A percentile compares a stretch with the other conserved stretches of the same genome.
Evolutionary conservation across 768 basidiomycete species (phyloP).

Genomic region (Candolleomyces aberdarensis): DNA sequence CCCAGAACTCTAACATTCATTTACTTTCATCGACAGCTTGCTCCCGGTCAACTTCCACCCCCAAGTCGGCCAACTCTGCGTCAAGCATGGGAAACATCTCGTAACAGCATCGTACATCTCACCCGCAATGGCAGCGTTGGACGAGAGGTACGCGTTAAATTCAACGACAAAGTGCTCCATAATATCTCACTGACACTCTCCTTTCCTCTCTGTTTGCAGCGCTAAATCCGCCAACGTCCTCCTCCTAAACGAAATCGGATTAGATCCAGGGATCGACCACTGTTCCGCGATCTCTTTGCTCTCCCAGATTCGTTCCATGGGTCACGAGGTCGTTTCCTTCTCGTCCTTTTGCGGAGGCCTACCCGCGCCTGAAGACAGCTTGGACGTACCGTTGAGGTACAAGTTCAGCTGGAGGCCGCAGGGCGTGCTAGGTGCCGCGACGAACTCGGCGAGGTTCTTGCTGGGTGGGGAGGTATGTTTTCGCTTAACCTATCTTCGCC

Average conservation of each 20-base stretch:
- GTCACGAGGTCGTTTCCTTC: constrained; percentile 65
- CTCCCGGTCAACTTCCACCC: constrained; percentile 77
- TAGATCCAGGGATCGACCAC: constrained; percentile 90
- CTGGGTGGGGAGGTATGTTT: constrained; percentile 50
- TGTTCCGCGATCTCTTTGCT: constrained; percentile 79
- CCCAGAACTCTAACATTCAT: background rate
- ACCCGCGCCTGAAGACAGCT: constrained; percentile 39
- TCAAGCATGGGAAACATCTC: constrained; percentile 66
- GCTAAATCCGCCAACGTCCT: constrained; percentile 63
- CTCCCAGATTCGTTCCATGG: constrained; percentile 43
- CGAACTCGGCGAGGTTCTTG: constrained; percentile 68
- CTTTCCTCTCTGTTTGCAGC: too few species aligned
- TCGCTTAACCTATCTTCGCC: background rate
- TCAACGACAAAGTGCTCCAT: background rate
- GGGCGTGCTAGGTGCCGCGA: constrained; percentile 79
- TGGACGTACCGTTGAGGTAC: constrained; percentile 72
- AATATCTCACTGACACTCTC: constrained; percentile 2
- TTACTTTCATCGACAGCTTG: constrained; percentile 44
- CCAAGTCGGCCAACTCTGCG: constrained; percentile 67
- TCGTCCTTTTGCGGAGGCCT: constrained; percentile 92
- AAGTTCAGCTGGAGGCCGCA: constrained; percentile 94
- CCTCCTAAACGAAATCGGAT: constrained; percentile 84
- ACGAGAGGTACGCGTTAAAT: constrained; percentile 46
- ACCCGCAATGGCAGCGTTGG: constrained; percentile 64
- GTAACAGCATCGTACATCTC: constrained; percentile 93